A percentile compares a stretch with the other conserved stretches of the same genome.
Evolutionary conservation across 768 basidiomycete species (phyloP).

Genomic region (Trametes cinnabarina): DNA sequence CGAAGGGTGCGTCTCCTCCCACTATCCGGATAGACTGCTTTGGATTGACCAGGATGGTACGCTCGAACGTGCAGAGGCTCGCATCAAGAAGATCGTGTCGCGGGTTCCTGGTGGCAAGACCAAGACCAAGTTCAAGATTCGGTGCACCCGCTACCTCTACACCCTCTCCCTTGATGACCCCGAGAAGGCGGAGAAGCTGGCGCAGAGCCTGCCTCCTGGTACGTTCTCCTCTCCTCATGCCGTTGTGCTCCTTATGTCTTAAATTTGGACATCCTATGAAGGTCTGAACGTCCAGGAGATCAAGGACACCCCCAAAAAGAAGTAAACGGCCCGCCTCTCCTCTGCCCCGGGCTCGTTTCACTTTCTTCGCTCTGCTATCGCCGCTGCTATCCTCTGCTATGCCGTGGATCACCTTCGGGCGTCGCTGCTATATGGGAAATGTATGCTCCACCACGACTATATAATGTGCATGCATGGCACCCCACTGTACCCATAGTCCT

Average conservation of each 20-base stretch:
- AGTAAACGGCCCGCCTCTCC: constrained; percentile 41
- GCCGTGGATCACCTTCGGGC: constrained; percentile 6
- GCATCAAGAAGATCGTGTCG: constrained; percentile 92
- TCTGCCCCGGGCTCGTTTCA: not conserved
- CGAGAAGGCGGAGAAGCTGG: constrained; percentile 98
- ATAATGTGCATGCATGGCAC: constrained; percentile 20
- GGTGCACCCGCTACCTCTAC: constrained; percentile 96
- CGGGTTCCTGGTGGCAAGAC: constrained; percentile 67
- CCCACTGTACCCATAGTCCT: constrained; percentile 15
- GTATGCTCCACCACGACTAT: constrained; percentile 18
- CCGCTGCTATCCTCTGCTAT: not conserved
- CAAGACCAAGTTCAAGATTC: constrained; percentile 97
- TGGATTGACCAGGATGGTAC: not conserved
- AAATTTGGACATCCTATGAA: constrained; percentile 28
- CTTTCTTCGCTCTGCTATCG: constrained; percentile 13
- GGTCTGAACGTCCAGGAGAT: constrained; percentile 74
- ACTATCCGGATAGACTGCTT: not conserved
- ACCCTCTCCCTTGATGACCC: constrained; percentile 94
- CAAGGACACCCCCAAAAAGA: constrained; percentile 65
- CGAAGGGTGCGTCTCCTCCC: constrained; percentile 66
- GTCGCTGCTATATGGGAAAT: constrained; percentile 15
- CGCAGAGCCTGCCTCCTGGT: constrained; percentile 95
- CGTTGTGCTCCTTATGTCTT: too few species aligned
- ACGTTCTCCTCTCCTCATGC: constrained; percentile 30
- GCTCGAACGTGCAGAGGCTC: constrained; percentile 62